A percentile compares a stretch with the other conserved stretches of the same genome.
phyloP scores from a whole-genome alignment of 306 rosid genomes.

The Quercus suber region DNA sequence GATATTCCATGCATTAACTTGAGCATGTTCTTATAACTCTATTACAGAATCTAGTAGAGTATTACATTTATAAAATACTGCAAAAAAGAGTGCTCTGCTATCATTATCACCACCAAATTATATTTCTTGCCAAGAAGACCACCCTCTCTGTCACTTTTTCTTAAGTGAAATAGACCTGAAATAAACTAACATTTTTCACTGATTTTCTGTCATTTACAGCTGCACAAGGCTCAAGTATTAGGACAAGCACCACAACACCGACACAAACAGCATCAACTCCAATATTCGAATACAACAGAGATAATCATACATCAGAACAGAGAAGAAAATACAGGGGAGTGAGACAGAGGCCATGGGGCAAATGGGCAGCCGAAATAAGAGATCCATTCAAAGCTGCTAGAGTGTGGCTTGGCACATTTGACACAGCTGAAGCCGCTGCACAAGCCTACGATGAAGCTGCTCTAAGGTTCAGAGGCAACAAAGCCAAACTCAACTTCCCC shows the following conservation, averaged over 20 bases:
- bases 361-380: slow-evolving; percentile 72
- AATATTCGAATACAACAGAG: slow-evolving; percentile 39
- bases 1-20: not conserved
- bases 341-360: slow-evolving; percentile 76
- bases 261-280: not conserved
- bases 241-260: not conserved
- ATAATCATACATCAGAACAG: not conserved
- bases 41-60: not conserved
- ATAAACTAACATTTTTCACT: not conserved
- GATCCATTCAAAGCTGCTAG: slow-evolving; percentile 58
- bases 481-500: slow-evolving; percentile 68
- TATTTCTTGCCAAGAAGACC: not conserved
- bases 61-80: not conserved
- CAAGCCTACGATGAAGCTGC: slow-evolving; percentile 64
- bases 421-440: slow-evolving; percentile 56
- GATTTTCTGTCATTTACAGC: slow-evolving; percentile 4
- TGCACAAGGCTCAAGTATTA: slow-evolving; percentile 6
- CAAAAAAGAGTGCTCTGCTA: not conserved
- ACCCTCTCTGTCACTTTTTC: not conserved
- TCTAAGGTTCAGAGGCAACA: slow-evolving; percentile 57
- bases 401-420: slow-evolving; percentile 68
- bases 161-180: too few relatives aligned
- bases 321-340: slow-evolving; percentile 68
- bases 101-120: not conserved
- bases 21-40: not conserved